These are phyloP conservation scores for Straminergon stramineum DNA, from an alignment of 225 moss, liverwort and hornwort species.

Conservation along the genomic window DNA sequence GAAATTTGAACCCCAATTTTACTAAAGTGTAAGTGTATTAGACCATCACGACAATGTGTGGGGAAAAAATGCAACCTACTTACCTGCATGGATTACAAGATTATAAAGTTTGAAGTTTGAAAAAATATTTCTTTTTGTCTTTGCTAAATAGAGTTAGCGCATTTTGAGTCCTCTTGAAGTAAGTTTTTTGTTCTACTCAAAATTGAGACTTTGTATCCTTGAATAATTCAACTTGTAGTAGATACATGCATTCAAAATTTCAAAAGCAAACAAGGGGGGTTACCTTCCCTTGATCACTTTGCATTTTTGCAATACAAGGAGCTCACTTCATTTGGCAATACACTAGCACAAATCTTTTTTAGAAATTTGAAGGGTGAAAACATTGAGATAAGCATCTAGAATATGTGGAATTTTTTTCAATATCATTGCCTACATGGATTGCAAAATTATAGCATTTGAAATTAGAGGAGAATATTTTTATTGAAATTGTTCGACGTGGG, in stretches of 20 bases:
- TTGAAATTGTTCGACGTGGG: too few species aligned
- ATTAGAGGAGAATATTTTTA: too few species aligned
- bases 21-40: background rate
- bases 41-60: background rate
- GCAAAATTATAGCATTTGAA: too few species aligned
- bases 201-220: background rate
- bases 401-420: too few species aligned
- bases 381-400: too few species aligned
- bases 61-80: background rate
- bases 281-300: background rate
- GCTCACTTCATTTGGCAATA: background rate
- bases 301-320: background rate
- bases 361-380: too few species aligned
- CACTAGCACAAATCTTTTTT: background rate
- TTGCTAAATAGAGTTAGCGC: rapidly evolving
- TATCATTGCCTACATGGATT: too few species aligned
- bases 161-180: background rate
- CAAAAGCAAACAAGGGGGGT: background rate
- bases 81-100: background rate
- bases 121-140: background rate
- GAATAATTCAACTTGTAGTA: background rate
- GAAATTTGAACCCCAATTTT: background rate
- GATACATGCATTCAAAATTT: background rate
- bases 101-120: background rate
- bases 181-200: background rate